Conservation (phyloP, 805 yeast species). For the Candida boleticola region DNA sequence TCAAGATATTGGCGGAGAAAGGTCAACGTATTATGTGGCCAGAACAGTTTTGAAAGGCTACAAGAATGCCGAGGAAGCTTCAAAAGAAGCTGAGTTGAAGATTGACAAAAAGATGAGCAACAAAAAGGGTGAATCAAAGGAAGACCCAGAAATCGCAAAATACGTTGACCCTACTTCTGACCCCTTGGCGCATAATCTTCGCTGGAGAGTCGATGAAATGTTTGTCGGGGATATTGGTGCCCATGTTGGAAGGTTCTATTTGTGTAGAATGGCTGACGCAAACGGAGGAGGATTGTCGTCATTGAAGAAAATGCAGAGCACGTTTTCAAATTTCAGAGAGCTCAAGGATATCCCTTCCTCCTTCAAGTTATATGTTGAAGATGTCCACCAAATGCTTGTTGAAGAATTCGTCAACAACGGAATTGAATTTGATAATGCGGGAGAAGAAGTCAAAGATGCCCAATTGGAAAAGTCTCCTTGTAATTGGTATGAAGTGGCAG, state of each 20-base stretch:
- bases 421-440: slow-evolving; percentile 31
- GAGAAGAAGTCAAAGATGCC: slow-evolving; percentile 21
- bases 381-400: slow-evolving; percentile 31
- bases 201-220: slow-evolving; percentile 33
- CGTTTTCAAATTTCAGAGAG: slow-evolving; percentile 13
- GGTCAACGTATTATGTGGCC: slow-evolving; percentile 30
- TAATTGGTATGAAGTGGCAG: slow-evolving; percentile 38
- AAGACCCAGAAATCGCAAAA: slow-evolving; percentile 12
- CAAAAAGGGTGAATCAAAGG: neutral
- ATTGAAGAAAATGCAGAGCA: slow-evolving; percentile 29
- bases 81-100: slow-evolving; percentile 30
- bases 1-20: slow-evolving; percentile 39
- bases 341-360: slow-evolving; percentile 17
- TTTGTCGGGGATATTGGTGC: slow-evolving; percentile 41
- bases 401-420: slow-evolving; percentile 28
- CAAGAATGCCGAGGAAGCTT: slow-evolving; percentile 27
- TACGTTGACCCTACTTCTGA: slow-evolving; percentile 40
- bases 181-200: slow-evolving; percentile 32
- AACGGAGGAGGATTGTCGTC: slow-evolving; percentile 36
- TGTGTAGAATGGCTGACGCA: slow-evolving; percentile 35
- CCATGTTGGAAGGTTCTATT: slow-evolving; percentile 37
- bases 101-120: slow-evolving; percentile 18
- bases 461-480: neutral
- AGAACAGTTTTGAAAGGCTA: slow-evolving; percentile 36
- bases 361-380: slow-evolving; percentile 43